Conservation (phyloP, 2,329 filamentous ascomycete genomes). For the Venturia nashicola region DNA sequence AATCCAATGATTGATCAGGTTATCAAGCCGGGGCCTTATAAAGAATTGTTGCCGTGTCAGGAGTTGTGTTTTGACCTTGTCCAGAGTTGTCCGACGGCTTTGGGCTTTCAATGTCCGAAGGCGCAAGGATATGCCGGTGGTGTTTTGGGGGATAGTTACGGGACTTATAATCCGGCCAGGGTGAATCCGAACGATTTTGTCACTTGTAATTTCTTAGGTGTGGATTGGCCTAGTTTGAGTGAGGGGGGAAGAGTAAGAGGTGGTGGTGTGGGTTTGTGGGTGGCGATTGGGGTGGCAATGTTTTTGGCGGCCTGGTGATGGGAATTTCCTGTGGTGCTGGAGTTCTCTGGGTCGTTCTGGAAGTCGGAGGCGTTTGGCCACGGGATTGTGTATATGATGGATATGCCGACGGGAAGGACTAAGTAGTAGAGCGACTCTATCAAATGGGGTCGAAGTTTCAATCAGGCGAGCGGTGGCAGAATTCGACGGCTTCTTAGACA, state of each 20-base stretch:
- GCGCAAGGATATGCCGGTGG: not conserved
- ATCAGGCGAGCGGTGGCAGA: too few relatives aligned
- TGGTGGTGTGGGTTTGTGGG: not conserved
- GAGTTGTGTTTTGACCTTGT: slow-evolving; percentile 81
- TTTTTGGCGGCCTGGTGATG: not conserved
- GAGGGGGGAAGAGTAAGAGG: not conserved
- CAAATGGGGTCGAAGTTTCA: too few relatives aligned
- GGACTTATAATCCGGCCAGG: not conserved
- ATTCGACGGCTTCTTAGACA: too few relatives aligned
- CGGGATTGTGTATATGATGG: too few relatives aligned
- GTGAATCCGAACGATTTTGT: not conserved
- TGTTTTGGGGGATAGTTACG: slow-evolving; percentile 2
- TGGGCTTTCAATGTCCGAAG: slow-evolving; percentile 65
- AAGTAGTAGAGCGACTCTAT: too few relatives aligned
- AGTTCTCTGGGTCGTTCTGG: too few relatives aligned
- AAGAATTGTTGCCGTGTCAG: slow-evolving; percentile 79
- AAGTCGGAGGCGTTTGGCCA: too few relatives aligned
- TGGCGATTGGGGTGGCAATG: not conserved
- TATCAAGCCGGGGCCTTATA: slow-evolving; percentile 79
- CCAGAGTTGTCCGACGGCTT: slow-evolving; percentile 64
- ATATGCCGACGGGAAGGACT: too few relatives aligned
- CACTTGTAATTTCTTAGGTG: slow-evolving; percentile 8
- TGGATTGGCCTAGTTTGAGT: slow-evolving; percentile 10
- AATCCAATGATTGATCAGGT: slow-evolving; percentile 59
- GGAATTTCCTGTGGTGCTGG: not conserved